These are phyloP conservation scores for Letharia lupina DNA, from an alignment of 495 filamentous ascomycete species.

Conservation along the genomic window DNA sequence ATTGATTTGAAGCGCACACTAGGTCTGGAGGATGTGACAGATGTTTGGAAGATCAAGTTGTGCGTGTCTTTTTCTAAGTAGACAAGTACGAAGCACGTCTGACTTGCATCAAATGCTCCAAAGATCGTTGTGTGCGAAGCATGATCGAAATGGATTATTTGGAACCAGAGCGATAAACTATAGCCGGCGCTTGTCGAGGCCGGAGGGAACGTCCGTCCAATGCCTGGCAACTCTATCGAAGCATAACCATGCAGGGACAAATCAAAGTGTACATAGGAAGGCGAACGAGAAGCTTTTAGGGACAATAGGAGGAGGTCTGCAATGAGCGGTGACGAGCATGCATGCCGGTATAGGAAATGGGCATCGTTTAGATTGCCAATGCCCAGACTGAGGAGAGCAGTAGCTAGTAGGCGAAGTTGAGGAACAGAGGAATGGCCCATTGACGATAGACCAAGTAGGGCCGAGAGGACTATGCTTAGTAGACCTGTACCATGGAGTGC, in stretches of 20 bases:
- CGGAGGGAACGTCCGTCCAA: conserved; percentile 77
- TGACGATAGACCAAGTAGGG: conserved; percentile 47
- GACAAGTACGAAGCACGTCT: conserved; percentile 87
- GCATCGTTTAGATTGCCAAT: conserved; percentile 71
- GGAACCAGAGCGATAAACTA: conserved; percentile 80
- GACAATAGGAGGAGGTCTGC: conserved; percentile 66
- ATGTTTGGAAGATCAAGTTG: conserved; percentile 94
- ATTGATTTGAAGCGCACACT: conserved; percentile 88
- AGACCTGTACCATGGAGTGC: conserved; percentile 71
- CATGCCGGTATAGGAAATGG: conserved; percentile 60
- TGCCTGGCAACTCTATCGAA: conserved; percentile 75
- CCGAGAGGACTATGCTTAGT: conserved; percentile 60
- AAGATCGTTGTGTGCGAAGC: conserved; percentile 89
- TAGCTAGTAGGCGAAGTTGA: conserved; percentile 52
- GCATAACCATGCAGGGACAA: conserved; percentile 77
- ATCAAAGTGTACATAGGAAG: conserved; percentile 89
- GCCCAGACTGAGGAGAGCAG: conserved; percentile 55
- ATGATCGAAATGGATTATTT: conserved; percentile 75
- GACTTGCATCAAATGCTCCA: conserved; percentile 84
- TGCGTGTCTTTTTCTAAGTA: conserved; percentile 93
- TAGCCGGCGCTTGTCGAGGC: conserved; percentile 65
- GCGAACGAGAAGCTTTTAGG: conserved; percentile 61
- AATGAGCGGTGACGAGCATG: conserved; percentile 50
- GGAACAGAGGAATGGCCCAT: conserved; percentile 44
- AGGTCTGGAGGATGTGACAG: conserved; percentile 72